Evolutionary conservation across 306 rosid genomes (phyloP).

Genomic region (Acacia melanoxylon): DNA sequence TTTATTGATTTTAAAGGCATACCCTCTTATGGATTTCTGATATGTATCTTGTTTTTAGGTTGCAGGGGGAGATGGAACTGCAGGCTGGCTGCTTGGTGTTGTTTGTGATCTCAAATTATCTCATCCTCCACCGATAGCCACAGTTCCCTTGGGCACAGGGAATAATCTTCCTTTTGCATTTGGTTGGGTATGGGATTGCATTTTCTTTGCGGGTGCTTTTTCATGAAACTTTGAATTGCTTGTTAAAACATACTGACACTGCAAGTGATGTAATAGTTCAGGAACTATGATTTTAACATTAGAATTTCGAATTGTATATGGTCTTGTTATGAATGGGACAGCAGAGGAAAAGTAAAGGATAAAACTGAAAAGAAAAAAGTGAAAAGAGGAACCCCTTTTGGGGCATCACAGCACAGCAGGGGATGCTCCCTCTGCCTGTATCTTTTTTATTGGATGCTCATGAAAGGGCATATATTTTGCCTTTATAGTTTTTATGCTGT

Average conservation of each 20-base stretch:
- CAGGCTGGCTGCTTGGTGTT: constrained; percentile 99
- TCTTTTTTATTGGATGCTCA: constrained; percentile 7
- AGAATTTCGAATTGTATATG: neutral
- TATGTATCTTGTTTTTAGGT: constrained; percentile 48
- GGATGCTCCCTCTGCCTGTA: neutral
- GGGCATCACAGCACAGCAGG: neutral
- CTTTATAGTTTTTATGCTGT: neutral
- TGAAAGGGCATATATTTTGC: constrained; percentile 1
- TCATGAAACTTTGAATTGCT: constrained; percentile 11
- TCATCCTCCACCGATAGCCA: constrained; percentile 84
- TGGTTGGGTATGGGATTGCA: constrained; percentile 78
- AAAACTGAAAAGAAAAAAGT: neutral
- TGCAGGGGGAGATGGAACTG: constrained; percentile 99
- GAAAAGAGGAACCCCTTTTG: neutral
- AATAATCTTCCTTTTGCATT: constrained; percentile 97
- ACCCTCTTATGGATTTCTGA: constrained; percentile 26
- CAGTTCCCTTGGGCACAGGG: constrained; percentile 95
- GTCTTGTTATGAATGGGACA: neutral
- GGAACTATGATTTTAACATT: neutral
- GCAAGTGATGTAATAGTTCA: constrained; percentile 7
- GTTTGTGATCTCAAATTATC: constrained; percentile 90
- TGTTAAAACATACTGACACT: neutral
- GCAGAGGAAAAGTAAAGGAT: neutral
- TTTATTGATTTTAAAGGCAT: constrained; percentile 24
- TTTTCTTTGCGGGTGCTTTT: neutral